phyloP scores from a whole-genome alignment of 805 yeast species.

The Vanderwaltozyma yarrowii region DNA sequence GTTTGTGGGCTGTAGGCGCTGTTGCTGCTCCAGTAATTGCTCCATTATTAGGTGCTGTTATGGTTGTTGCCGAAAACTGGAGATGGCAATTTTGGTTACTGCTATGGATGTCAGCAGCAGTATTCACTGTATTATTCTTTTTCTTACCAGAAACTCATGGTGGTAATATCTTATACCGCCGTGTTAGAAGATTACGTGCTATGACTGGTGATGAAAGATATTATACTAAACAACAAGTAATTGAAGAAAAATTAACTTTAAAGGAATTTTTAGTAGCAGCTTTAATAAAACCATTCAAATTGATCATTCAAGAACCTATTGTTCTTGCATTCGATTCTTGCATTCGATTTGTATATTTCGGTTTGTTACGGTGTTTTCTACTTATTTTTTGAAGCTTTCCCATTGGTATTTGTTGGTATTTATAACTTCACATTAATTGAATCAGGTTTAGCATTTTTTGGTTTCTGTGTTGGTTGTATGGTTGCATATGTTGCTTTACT shows the following conservation, averaged over 20 bases:
- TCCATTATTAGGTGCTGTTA: constrained; percentile 46
- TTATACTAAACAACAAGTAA: constrained; percentile 32
- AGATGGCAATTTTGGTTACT: constrained; percentile 47
- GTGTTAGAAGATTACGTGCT: constrained; percentile 34
- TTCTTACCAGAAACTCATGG: constrained; percentile 42
- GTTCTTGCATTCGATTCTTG: too few species aligned
- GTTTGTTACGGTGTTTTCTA: constrained; percentile 43
- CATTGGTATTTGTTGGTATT: constrained; percentile 39
- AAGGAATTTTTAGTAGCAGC: constrained; percentile 22
- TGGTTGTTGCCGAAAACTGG: constrained; percentile 40
- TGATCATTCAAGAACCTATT: constrained; percentile 44
- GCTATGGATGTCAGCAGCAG: constrained; percentile 32
- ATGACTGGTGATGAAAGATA: constrained; percentile 41
- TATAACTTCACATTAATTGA: constrained; percentile 40
- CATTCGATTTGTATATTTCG: constrained; percentile 43
- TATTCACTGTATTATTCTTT: constrained; percentile 29
- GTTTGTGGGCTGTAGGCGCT: constrained; percentile 44
- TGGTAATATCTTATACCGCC: constrained; percentile 36
- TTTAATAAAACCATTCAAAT: constrained; percentile 40
- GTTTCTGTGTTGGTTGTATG: constrained; percentile 37
- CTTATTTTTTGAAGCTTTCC: constrained; percentile 53
- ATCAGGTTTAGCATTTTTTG: constrained; percentile 31
- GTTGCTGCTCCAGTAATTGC: constrained; percentile 47
- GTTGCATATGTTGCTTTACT: constrained; percentile 30
- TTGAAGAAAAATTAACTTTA: constrained; percentile 18